Percentiles rank a stretch among this genome's conserved stretches.
Evolutionary conservation across 441 rosid genomes (phyloP).

Genomic region (Aleurites moluccanus): DNA sequence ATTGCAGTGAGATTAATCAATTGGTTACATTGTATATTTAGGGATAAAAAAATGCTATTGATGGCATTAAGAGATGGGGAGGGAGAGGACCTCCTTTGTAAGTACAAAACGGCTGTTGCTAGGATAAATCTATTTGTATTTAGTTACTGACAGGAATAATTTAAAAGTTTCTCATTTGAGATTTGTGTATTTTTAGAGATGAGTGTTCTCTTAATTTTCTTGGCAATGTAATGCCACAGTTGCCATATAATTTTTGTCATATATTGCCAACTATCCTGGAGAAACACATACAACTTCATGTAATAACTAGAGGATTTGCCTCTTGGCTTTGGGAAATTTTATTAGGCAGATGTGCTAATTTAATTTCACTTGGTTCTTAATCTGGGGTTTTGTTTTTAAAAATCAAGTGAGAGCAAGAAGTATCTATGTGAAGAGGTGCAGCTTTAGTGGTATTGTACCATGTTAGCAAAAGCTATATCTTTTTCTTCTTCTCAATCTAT

Average conservation of each 20-base stretch:
- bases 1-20: constrained; percentile 33
- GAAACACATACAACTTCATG: neutral
- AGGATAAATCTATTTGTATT: constrained; percentile 31
- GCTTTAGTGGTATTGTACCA: neutral
- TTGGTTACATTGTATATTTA: constrained; percentile 43
- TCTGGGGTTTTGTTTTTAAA: too few species aligned
- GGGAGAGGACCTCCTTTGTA: constrained; percentile 42
- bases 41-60: constrained; percentile 38
- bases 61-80: constrained; percentile 38
- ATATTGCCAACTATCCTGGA: neutral
- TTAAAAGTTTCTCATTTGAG: constrained; percentile 32
- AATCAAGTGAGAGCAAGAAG: too few species aligned
- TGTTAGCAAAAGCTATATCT: neutral
- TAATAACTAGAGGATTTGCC: neutral
- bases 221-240: constrained; percentile 23
- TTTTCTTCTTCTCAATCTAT: neutral
- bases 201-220: constrained; percentile 29
- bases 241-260: constrained; percentile 21
- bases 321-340: neutral
- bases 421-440: too few species aligned
- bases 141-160: constrained; percentile 39
- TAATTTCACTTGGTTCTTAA: too few species aligned
- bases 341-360: neutral
- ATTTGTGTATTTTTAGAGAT: constrained; percentile 33
- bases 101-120: constrained; percentile 45